Evolutionary conservation across 768 basidiomycete genomes (phyloP), one percentile per base, ranked within the genome.

Genomic region (Hygrophorus russula): DNA sequence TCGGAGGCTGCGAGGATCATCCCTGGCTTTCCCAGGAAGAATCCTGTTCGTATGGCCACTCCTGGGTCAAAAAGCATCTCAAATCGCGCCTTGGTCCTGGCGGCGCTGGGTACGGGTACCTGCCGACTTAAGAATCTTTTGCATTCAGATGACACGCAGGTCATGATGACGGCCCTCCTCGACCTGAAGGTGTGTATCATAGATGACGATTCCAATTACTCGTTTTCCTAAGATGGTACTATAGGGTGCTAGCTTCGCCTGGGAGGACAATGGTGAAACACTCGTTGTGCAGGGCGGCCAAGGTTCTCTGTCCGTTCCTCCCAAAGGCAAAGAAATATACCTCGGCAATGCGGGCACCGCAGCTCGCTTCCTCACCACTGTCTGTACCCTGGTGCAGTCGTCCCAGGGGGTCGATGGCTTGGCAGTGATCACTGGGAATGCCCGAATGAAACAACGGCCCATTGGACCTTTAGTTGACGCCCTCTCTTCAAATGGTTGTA

Each of bases 341-440:
- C 82, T 99, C 34, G 86, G 88, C 35, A 99, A 98, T 56, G 96
- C 96, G 11, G 96, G 96, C 17, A 99, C 96, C 3, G 94, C 96
- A 17, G 90, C 92, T 9, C 88, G 96, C 29, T 97, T 99, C 80
- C 74, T 99, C 43, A 88, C 96, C 5, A 90, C 93, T 1, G 91
- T 99, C 39, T 97, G 93, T 62, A 82, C 93, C 0, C 78, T 98
- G 42, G 90, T 90, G 2, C 76, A 77, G 45, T 47, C 56, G 18
- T 59, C 67, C 1, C 53, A 64, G 4, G 51, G 60, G 3, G 63
- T 66, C 34, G 59, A 60, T 18, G 62, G 70, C 38, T 64, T 65
- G 18, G 96, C 93, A 13, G 62, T 87, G 60, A 85, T 98, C 60
- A 98, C 96, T 8, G 96, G 96, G 37, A 99, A 99, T 52, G 89